Conservation (phyloP, 2,329 filamentous ascomycete genomes). For the Chaetomiaceae sp. region DNA sequence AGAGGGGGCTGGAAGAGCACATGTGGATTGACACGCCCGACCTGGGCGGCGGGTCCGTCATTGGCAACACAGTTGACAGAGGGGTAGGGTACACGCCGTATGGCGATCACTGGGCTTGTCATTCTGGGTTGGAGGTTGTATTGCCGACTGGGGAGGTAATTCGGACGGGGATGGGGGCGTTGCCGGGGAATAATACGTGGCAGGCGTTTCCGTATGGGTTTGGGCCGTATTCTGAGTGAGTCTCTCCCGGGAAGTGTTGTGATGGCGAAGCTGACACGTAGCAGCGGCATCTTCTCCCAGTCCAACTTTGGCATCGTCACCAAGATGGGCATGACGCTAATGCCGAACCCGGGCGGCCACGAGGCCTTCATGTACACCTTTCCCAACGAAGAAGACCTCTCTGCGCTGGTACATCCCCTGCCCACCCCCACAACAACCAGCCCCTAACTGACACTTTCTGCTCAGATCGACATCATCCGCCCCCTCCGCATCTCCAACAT, state of each 20-base stretch:
- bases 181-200: slow-evolving; percentile 39
- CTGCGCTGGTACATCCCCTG: slow-evolving; percentile 23
- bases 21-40: slow-evolving; percentile 43
- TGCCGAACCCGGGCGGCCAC: slow-evolving; percentile 33
- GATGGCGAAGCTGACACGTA: background rate
- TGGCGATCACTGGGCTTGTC: slow-evolving; percentile 39
- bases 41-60: slow-evolving; percentile 40
- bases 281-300: slow-evolving; percentile 46
- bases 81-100: slow-evolving; percentile 34
- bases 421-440: background rate
- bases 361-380: slow-evolving; percentile 38
- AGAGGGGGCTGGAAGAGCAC: slow-evolving; percentile 33
- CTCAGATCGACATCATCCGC: slow-evolving; percentile 42
- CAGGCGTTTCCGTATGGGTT: slow-evolving; percentile 39
- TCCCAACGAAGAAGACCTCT: slow-evolving; percentile 36
- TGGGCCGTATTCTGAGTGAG: slow-evolving; percentile 36
- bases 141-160: slow-evolving; percentile 43
- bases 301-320: slow-evolving; percentile 50
- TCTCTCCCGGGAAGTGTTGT: background rate
- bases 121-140: slow-evolving; percentile 44
- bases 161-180: slow-evolving; percentile 46
- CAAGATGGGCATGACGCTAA: slow-evolving; percentile 49
- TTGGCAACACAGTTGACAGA: slow-evolving; percentile 30
- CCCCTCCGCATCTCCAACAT: slow-evolving; percentile 38
- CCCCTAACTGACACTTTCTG: background rate